Base-by-base conservation (phyloP, 169 alveolate genomes). In the Plasmodium yoelii region DNA sequence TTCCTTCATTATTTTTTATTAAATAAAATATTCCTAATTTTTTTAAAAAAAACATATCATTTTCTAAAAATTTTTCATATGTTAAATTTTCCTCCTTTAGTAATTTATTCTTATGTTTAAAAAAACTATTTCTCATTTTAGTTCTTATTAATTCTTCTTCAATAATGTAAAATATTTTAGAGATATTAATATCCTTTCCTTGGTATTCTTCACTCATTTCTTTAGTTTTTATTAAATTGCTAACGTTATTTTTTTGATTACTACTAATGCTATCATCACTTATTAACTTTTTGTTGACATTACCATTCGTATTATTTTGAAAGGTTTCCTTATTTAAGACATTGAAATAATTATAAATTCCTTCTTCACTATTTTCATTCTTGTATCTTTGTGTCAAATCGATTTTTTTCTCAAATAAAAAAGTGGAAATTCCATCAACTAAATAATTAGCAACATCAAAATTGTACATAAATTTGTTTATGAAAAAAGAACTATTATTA, bases 21-120 rank as follows among this genome's bases (percentile, higher is more conserved):
- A 86, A 69, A 72, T 69, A 86, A 70, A 57, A 86, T 70, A 86
- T 86, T 46, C 91, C 91, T 73, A 67, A 65, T 19, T 80, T 65
- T 53, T 51, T 67, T 69, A 86, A 55, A 86, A 86, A 86, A 53
- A 86, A 71, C 28, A 57, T 2, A 53, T 86, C 91, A 46, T 47
- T 69, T 69, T 61, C 49, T 86, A 86, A 70, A 86, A 64, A 70
- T 53, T 18, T 59, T 42, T 86, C 91, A 1, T 55, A 7, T 53
- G 51, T n/a, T 44, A 86, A 73, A 42, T 70, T 65, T 12, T 51
- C 13, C 39, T 63, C 72, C 53, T 28, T 63, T 13, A 63, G n/a
- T 12, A 26, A 12, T 34, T 63, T 63, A n/a, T 26, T 63, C 10
- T 24, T 67, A 24, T 24, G 10, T 24, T 57, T 57, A n/a, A 15